These are phyloP conservation scores for Peronospora belbahrii DNA, from an alignment of 352 stramenopile species.

Conservation along the genomic window DNA sequence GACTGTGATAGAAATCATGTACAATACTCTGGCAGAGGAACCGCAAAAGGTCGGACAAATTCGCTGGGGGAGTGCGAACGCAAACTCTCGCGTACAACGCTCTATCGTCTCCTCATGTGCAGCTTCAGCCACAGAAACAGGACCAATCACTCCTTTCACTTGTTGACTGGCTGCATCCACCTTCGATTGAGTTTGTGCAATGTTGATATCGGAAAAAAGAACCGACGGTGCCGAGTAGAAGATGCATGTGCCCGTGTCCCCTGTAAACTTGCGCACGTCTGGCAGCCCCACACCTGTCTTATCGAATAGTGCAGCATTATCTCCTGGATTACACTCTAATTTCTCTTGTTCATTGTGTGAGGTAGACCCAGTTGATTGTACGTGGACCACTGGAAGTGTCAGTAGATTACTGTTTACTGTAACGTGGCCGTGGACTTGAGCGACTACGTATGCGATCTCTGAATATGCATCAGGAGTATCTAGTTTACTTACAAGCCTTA, in stretches of 20 bases:
- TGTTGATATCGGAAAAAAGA: conserved; percentile 52
- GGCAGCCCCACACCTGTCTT: conserved; percentile 11
- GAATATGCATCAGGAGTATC: conserved; percentile 19
- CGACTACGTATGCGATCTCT: conserved; percentile 46
- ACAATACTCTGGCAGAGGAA: conserved; percentile 49
- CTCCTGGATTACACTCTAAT: no score
- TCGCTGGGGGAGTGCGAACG: conserved; percentile 36
- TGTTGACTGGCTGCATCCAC: conserved; percentile 9
- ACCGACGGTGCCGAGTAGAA: conserved; percentile 43
- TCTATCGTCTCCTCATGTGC: conserved; percentile 29
- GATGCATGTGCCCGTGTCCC: conserved; percentile 50
- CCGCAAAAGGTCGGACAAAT: conserved; percentile 55
- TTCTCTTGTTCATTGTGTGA: conserved; percentile 15
- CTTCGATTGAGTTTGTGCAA: conserved; percentile 35
- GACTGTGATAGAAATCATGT: conserved; percentile 49
- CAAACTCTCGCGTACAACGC: conserved; percentile 44
- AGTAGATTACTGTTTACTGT: conserved; percentile 89
- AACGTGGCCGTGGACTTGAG: conserved; percentile 66
- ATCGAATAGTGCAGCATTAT: no score
- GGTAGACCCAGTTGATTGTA: conserved; percentile 56
- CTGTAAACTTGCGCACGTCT: conserved; percentile 45
- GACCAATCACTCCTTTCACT: conserved; percentile 1
- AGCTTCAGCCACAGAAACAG: conserved; percentile 6
- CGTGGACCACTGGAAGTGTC: conserved; percentile 87
- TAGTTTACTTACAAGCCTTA: conserved; percentile 34